Conservation (phyloP, 2,329 filamentous ascomycete species). For the Curvularia lunata region DNA sequence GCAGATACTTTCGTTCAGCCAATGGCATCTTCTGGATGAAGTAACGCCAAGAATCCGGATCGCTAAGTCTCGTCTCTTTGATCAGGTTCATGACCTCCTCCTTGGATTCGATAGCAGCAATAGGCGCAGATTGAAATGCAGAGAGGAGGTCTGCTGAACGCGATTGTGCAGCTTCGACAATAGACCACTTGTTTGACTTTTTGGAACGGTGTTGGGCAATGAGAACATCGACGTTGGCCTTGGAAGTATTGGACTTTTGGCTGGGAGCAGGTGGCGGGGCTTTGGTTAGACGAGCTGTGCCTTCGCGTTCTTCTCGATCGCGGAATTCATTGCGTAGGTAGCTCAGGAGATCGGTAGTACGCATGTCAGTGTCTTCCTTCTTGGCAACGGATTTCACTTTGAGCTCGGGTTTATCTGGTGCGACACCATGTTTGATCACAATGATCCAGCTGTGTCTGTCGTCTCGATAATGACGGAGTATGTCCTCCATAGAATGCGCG, state of each 20-base stretch:
- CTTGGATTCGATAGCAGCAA: conserved; percentile 85
- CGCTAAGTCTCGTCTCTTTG: conserved; percentile 74
- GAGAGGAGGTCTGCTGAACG: conserved; percentile 68
- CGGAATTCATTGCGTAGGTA: conserved; percentile 85
- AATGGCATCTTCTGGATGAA: conserved; percentile 79
- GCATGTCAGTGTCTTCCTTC: conserved; percentile 79
- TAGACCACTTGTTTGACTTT: conserved; percentile 85
- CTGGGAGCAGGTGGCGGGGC: conserved; percentile 28
- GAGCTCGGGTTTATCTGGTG: conserved; percentile 60
- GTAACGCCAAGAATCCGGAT: conserved; percentile 81
- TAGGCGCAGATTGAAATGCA: conserved; percentile 76
- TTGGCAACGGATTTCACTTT: conserved; percentile 80
- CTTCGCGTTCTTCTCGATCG: conserved; percentile 72
- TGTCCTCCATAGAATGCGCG: conserved; percentile 77
- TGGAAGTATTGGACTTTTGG: conserved; percentile 25
- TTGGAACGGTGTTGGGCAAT: conserved; percentile 83
- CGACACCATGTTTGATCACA: conserved; percentile 78
- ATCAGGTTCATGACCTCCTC: conserved; percentile 82
- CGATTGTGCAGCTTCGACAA: conserved; percentile 76
- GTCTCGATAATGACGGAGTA: conserved; percentile 76
- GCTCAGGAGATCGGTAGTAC: conserved; percentile 72
- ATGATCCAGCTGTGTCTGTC: conserved; percentile 86
- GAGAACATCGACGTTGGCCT: conserved; percentile 78
- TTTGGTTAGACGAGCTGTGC: conserved; percentile 43
- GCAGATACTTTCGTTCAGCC: conserved; percentile 79